Conservation (phyloP, 257 asterid genomes). For the Prunella vulgaris region DNA sequence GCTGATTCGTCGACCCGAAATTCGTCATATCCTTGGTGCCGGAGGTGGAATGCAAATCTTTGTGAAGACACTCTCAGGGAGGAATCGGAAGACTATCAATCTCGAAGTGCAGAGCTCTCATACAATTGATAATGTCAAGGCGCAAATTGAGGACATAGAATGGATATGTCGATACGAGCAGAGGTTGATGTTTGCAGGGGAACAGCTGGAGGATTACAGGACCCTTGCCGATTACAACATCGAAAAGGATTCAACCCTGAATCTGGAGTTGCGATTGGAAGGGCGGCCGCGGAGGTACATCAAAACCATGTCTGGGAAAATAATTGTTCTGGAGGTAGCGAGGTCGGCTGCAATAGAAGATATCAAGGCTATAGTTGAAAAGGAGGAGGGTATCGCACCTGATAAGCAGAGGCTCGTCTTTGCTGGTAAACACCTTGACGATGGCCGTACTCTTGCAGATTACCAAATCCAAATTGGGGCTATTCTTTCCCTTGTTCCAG, state of each 20-base stretch:
- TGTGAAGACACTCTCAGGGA: neutral
- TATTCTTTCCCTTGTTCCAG: neutral
- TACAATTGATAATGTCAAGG: neutral
- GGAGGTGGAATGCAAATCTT: neutral
- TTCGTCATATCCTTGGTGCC: neutral
- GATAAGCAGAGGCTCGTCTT: neutral
- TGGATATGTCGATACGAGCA: slow-evolving; percentile 3
- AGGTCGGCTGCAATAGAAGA: neutral
- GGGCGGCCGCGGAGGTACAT: slow-evolving; percentile 3
- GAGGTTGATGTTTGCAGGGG: neutral
- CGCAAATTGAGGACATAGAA: neutral
- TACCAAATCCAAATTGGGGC: neutral
- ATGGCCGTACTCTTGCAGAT: neutral
- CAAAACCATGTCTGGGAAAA: neutral
- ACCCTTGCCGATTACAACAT: neutral
- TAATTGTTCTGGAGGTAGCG: neutral
- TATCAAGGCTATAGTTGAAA: neutral
- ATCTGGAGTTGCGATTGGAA: neutral
- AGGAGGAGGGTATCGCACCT: neutral
- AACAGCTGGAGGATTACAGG: neutral
- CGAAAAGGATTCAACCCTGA: neutral
- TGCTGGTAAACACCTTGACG: neutral
- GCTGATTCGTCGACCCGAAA: neutral
- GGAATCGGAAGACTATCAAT: neutral
- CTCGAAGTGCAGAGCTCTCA: neutral